Conservation (phyloP, 345 rosid genomes). For the Hibiscus tridactylites region DNA sequence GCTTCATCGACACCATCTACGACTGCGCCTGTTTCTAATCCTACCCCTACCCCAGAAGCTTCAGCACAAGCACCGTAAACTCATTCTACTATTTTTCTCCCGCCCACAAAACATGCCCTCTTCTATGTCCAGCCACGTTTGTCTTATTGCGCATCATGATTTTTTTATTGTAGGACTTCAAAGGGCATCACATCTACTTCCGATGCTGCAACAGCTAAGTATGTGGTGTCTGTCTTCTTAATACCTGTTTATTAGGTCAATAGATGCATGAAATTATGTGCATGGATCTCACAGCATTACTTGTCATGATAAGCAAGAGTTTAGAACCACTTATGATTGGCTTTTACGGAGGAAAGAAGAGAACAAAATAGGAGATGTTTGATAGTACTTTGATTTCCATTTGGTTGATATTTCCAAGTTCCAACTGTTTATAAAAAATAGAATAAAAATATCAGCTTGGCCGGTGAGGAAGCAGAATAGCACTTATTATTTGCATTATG, state of each 20-base stretch:
- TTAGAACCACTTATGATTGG: neutral
- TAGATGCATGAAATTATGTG: neutral
- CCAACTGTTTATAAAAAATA: neutral
- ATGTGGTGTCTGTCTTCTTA: constrained; percentile 16
- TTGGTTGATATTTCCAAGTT: neutral
- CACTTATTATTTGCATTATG: neutral
- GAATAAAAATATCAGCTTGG: neutral
- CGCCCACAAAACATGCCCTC: neutral
- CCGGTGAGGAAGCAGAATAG: neutral
- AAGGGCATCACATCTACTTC: constrained; percentile 26
- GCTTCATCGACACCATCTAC: constrained; percentile 38
- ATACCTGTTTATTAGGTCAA: neutral
- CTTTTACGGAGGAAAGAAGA: neutral
- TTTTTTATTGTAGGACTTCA: constrained; percentile 22
- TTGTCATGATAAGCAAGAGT: neutral
- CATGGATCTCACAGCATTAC: neutral
- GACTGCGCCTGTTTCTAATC: constrained; percentile 29
- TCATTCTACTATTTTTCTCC: neutral
- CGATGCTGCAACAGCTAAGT: constrained; percentile 32
- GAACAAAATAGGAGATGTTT: neutral
- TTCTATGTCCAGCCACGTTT: neutral
- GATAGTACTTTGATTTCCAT: neutral
- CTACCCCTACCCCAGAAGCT: constrained; percentile 33
- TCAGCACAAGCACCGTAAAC: constrained; percentile 56
- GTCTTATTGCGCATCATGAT: neutral